Conservation (phyloP, 805 yeast species). For the Myxozyma neglecta region DNA sequence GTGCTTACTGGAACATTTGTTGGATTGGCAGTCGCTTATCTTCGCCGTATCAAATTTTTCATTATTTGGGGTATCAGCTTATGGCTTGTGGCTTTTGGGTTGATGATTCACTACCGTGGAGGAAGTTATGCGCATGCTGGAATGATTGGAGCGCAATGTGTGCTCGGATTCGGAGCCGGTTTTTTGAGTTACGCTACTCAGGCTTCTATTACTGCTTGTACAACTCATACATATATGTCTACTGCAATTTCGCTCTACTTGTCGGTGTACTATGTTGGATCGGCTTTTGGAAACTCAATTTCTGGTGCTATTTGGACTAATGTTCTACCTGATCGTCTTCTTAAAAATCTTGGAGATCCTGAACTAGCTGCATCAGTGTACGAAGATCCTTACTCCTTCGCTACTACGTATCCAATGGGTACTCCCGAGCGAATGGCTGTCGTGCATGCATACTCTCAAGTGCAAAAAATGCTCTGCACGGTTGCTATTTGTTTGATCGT, state of each 20-base stretch:
- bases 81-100: conserved; percentile 64
- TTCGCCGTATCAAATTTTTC: conserved; percentile 58
- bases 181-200: conserved; percentile 67
- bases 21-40: conserved; percentile 53
- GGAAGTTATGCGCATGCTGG: conserved; percentile 54
- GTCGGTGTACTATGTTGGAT: conserved; percentile 60
- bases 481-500: conserved; percentile 57
- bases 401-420: conserved; percentile 56
- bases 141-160: conserved; percentile 61
- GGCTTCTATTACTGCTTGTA: conserved; percentile 58
- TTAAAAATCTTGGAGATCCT: conserved; percentile 40
- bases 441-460: conserved; percentile 57
- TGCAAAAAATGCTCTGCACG: conserved; percentile 59
- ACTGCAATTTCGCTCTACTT: conserved; percentile 58
- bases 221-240: conserved; percentile 65
- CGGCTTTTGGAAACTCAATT: conserved; percentile 61
- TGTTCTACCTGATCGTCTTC: conserved; percentile 49
- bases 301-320: conserved; percentile 76
- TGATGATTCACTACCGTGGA: conserved; percentile 57
- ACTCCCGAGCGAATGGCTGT: conserved; percentile 59
- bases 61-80: conserved; percentile 57
- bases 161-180: conserved; percentile 73
- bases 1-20: conserved; percentile 59
- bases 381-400: conserved; percentile 54
- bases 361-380: conserved; percentile 51